A percentile compares a stretch with the other conserved stretches of the same genome.
These are phyloP conservation scores for Hypoxylon sp. DNA, from an alignment of 2,329 filamentous ascomycete genomes.

Conservation along the genomic window DNA sequence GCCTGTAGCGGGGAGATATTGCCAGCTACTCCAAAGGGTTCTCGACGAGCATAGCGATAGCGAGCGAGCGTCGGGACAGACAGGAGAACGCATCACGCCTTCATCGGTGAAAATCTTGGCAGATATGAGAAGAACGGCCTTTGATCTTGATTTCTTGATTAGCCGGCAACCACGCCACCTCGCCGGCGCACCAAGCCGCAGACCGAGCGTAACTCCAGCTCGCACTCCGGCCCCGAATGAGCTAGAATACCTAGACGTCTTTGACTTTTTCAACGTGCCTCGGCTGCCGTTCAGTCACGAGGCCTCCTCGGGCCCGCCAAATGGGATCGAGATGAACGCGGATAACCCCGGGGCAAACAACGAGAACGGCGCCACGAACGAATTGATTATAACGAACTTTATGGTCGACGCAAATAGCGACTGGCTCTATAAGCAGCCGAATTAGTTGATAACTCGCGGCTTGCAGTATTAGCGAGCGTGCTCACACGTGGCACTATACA, in stretches of 20 bases:
- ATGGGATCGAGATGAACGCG: constrained; percentile 34
- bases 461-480: background rate
- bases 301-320: constrained; percentile 42
- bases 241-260: constrained; percentile 90
- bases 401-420: constrained; percentile 80
- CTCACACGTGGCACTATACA: background rate
- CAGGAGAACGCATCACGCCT: constrained; percentile 80
- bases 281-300: constrained; percentile 68
- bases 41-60: constrained; percentile 87
- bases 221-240: constrained; percentile 82
- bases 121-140: constrained; percentile 91
- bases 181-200: constrained; percentile 56
- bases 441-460: constrained; percentile 7
- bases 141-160: constrained; percentile 90
- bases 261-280: constrained; percentile 94
- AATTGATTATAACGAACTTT: constrained; percentile 83
- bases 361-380: constrained; percentile 59
- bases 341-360: constrained; percentile 32
- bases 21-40: constrained; percentile 81
- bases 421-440: constrained; percentile 73
- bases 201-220: constrained; percentile 68
- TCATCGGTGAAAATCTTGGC: constrained; percentile 87
- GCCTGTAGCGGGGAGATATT: constrained; percentile 88
- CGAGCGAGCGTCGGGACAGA: constrained; percentile 63
- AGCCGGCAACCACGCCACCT: constrained; percentile 76